These are phyloP conservation scores for Wickerhamomyces xylosicus DNA, from an alignment of 805 yeast genomes.

Conservation along the genomic window DNA sequence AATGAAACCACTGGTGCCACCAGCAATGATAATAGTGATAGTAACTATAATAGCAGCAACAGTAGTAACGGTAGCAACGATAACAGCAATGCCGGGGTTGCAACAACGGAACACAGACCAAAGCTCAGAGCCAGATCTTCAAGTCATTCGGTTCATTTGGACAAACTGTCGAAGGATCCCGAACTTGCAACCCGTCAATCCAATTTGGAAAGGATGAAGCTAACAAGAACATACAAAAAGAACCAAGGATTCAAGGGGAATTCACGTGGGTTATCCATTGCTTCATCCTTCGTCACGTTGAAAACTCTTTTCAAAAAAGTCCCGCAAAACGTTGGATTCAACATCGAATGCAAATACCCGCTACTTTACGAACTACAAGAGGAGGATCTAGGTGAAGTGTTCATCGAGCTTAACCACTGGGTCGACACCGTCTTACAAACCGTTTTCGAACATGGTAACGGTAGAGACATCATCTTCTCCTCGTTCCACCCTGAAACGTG, in stretches of 20 bases:
- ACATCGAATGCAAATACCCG: constrained; percentile 91
- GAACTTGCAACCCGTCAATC: not conserved
- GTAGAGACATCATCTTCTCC: constrained; percentile 81
- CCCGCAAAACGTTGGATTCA: constrained; percentile 82
- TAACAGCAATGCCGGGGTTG: too few species aligned
- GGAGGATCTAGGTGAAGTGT: constrained; percentile 81
- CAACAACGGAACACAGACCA: constrained; percentile 3
- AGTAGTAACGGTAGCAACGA: too few species aligned
- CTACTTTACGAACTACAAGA: constrained; percentile 87
- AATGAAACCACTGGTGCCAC: constrained; percentile 21
- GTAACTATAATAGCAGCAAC: too few species aligned
- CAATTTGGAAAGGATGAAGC: constrained; percentile 54
- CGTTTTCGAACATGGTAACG: constrained; percentile 69
- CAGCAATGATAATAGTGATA: constrained; percentile 17
- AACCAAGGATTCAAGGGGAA: constrained; percentile 87
- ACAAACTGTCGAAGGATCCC: constrained; percentile 15
- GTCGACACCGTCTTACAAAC: constrained; percentile 76
- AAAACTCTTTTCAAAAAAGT: constrained; percentile 74
- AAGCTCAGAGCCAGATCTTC: constrained; percentile 18
- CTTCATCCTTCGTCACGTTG: constrained; percentile 84
- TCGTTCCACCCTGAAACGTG: constrained; percentile 95
- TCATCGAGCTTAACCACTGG: constrained; percentile 76
- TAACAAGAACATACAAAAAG: constrained; percentile 80
- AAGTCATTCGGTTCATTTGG: constrained; percentile 8
- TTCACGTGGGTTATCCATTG: constrained; percentile 78